Evolutionary conservation across 2,329 filamentous ascomycete species (phyloP).

Genomic region (Celoporthe dispersa): DNA sequence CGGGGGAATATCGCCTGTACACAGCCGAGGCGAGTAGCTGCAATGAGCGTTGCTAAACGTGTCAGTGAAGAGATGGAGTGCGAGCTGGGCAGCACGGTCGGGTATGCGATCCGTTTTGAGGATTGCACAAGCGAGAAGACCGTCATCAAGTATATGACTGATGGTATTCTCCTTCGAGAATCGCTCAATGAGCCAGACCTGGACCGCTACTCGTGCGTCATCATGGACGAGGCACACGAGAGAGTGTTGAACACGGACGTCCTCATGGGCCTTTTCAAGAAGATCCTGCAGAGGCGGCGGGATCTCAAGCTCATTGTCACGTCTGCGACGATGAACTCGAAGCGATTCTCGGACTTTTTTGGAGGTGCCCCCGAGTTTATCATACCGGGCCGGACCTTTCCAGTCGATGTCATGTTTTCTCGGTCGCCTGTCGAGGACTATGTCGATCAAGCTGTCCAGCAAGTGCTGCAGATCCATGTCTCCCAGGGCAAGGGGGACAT

Average conservation of each 20-base stretch:
- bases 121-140: conserved; percentile 97
- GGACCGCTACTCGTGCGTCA: conserved; percentile 96
- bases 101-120: conserved; percentile 97
- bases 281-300: conserved; percentile 84
- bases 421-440: conserved; percentile 96
- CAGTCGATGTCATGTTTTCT: conserved; percentile 95
- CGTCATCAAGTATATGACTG: conserved; percentile 98
- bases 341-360: conserved; percentile 94
- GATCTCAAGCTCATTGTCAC: conserved; percentile 97
- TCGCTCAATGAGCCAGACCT: conserved; percentile 91
- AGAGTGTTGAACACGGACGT: conserved; percentile 96
- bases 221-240: conserved; percentile 99
- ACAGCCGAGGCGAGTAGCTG: conserved; percentile 92
- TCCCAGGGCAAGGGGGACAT: conserved; percentile 94
- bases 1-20: conserved; percentile 94
- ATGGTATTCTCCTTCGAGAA: conserved; percentile 91
- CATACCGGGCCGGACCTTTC: conserved; percentile 94
- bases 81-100: conserved; percentile 82
- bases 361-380: conserved; percentile 95
- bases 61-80: conserved; percentile 99
- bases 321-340: conserved; percentile 97
- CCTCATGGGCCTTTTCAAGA: conserved; percentile 96
- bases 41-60: conserved; percentile 98
- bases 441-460: conserved; percentile 94
- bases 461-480: conserved; percentile 93